Conservation (phyloP, 305 asterid genomes). For the Fraxinus sp. region DNA sequence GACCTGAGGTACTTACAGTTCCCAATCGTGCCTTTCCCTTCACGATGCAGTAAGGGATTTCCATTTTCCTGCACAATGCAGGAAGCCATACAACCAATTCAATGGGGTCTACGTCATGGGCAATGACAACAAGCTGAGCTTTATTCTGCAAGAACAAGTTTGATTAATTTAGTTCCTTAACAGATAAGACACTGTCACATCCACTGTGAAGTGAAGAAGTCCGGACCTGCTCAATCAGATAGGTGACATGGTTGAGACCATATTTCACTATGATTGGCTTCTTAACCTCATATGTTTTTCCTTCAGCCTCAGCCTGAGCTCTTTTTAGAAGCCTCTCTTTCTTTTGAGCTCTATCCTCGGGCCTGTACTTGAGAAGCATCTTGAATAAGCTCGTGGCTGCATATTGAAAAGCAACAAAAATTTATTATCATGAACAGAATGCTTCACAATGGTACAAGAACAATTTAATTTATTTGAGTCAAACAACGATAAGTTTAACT, state of each 20-base stretch:
- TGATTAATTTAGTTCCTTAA: neutral
- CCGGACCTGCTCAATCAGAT: constrained; percentile 82
- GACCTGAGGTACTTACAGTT: constrained; percentile 43
- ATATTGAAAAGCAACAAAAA: neutral
- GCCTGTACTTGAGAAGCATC: constrained; percentile 88
- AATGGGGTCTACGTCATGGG: constrained; percentile 89
- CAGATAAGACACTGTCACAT: neutral
- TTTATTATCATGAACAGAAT: neutral
- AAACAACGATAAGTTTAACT: neutral
- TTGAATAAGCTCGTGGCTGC: constrained; percentile 80
- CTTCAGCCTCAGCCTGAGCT: constrained; percentile 89
- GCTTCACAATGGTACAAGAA: neutral
- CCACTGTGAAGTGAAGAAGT: neutral
- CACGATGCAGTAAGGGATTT: constrained; percentile 87
- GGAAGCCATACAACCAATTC: constrained; percentile 96
- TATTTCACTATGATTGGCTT: constrained; percentile 89
- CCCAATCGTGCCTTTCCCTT: constrained; percentile 90
- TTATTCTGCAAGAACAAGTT: constrained; percentile 52
- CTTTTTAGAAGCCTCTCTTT: constrained; percentile 79
- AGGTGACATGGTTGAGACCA: constrained; percentile 84
- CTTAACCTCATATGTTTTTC: constrained; percentile 70
- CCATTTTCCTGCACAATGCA: constrained; percentile 86
- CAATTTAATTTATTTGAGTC: too few species aligned
- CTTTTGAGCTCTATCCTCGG: constrained; percentile 82
- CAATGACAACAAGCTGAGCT: constrained; percentile 87